These are phyloP conservation scores for Manihot esculenta DNA, from an alignment of 441 rosid genomes.

Conservation along the genomic window DNA sequence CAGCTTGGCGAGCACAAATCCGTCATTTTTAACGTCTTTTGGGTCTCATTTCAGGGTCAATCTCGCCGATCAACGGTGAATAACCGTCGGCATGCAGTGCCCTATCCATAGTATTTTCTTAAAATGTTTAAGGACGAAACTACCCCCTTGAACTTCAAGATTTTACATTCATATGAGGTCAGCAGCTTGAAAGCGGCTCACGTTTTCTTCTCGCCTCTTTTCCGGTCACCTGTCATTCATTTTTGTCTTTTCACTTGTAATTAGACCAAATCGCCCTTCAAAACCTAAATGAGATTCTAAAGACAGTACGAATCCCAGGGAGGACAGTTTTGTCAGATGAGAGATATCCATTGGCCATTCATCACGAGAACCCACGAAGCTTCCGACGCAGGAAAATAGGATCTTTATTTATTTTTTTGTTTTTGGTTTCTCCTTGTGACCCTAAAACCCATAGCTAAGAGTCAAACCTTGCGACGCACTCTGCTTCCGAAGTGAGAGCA, in stretches of 20 bases:
- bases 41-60: background rate
- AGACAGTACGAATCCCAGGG: background rate
- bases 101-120: background rate
- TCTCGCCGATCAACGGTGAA: conserved; percentile 20
- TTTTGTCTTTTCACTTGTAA: background rate
- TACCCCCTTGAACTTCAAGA: conserved; percentile 6
- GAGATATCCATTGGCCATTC: background rate
- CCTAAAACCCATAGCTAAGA: background rate
- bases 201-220: conserved; percentile 47
- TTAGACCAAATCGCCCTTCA: conserved; percentile 30
- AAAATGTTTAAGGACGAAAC: conserved; percentile 13
- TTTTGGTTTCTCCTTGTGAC: background rate
- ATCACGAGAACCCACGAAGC: conserved; percentile 9
- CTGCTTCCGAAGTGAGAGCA: background rate
- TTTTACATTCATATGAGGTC: conserved; percentile 17
- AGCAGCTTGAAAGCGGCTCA: conserved; percentile 25
- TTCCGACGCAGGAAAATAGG: background rate
- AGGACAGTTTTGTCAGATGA: conserved; percentile 29
- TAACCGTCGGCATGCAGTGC: background rate
- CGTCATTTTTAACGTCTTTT: conserved; percentile 1
- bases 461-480: conserved; percentile 1
- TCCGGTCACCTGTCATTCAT: conserved; percentile 27
- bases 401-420: background rate
- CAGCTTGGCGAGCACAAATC: conserved; percentile 20
- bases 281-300: background rate